Base-by-base conservation (phyloP, 208 protist genomes). In the Leishmania arabica region DNA sequence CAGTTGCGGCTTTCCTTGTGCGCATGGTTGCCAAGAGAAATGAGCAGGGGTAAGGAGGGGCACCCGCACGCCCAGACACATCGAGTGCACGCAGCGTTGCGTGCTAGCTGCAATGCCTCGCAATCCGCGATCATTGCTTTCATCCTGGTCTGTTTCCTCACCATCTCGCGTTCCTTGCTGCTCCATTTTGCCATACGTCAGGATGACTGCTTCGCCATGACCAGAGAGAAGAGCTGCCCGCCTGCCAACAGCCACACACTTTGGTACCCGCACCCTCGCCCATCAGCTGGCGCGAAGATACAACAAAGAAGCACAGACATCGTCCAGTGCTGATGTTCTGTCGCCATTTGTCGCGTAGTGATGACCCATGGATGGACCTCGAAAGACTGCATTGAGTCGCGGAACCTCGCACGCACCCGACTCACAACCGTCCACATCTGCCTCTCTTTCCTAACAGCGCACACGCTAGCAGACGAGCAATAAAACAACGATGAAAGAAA, bases 401-500 rank as follows among this genome's bases (percentile, higher is more conserved):
- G 8, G 21, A 13, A 47, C 19, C 40, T 71, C 37, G 40, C 37
- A 71, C 40, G 40, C 49, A 49, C 37, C 17, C 66, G 40, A 27
- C 17, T 71, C 40, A 49, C 66, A 68, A n/a, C 66, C 66, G 40
- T 19, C 66, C 34, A 42, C 40, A 71, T 37, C 17, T 42, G 34
- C 37, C 66, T 13, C 40, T 37, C 66, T 45, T 17, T 3, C 40
- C 11, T 13, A 49, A 42, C 21, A 71, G 66, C 66, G 21, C 5
- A n/a, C 40, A 47, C 37, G 21, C 40, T 47, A 71, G 19, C 37
- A 47, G 66, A 47, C 42, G 66, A n/a, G 24, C 66, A 71, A 47
- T 49, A 27, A 80, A 53, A 73, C 19, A 80, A 34, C 27, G 54
- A 80, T 53, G 34, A 37, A 42, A 42, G 66, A 71, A 45, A 71